Base-by-base conservation (phyloP, 225 moss, liverwort and hornwort genomes). In the Polytrichum formosum region DNA sequence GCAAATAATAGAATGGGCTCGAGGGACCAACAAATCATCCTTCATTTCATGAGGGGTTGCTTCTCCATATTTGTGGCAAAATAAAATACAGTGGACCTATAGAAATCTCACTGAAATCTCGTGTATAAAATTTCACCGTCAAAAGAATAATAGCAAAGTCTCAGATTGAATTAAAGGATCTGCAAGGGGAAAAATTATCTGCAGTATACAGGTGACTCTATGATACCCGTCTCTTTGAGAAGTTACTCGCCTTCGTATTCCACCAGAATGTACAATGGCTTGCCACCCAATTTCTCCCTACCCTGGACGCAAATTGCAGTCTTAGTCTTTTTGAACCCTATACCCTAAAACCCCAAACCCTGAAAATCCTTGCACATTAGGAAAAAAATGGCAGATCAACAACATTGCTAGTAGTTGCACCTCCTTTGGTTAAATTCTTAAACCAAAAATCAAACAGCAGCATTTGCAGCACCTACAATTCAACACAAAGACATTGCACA, bases 171-270 rank as follows among this genome's bases (percentile, higher is more conserved):
- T 46, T 4, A 46, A 46, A 46, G 46, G 7, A 46, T 46, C 46
- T 46, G 46, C 46, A 46, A 7, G 31, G 31, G 46, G 46, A 3
- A 46, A 46, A 46, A 46, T 46, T 46, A 46, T 46, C 46, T 46
- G 46, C 46, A 46, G 46, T 46, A 46, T 16, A 13, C 46, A 46
- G 46, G 46, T 46, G 16, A 13, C 22, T 6, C 2, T n/a, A 22
- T 61, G 20, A 46, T 46, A 16, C 16, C 46, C 46, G 13, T 46
- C 13, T 16, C 46, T 46, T 46, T 4, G 9, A 35, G 35, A 46
- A 46, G 46, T 66, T 89, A 97, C 74, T 92, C 97, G 28, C 94
- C 97, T 68, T 94, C 90, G 22, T 56, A 92, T 67, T 92, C 91
- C 70, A 94, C 92, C 61, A 98, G 77, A 61, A 94, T 83, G 79